These are phyloP conservation scores for Irpex sp. DNA, from an alignment of 1,284 basidiomycete species.

Conservation along the genomic window DNA sequence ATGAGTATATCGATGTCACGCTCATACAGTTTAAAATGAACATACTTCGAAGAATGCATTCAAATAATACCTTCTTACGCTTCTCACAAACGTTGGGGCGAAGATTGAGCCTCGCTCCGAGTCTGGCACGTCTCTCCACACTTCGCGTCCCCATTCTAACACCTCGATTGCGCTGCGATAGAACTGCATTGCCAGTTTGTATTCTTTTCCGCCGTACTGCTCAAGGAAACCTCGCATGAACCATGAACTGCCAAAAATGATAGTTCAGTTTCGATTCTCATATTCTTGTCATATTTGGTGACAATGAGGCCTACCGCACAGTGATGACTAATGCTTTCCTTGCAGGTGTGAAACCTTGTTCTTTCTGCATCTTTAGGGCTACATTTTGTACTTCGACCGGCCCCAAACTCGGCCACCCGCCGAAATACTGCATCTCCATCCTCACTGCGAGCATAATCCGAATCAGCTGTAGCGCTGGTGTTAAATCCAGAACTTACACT, in stretches of 20 bases:
- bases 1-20: not conserved
- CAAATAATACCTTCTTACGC: conserved; percentile 28
- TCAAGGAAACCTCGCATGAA: not conserved
- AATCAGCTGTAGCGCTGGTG: no score
- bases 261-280: not conserved
- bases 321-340: not conserved
- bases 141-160: conserved; percentile 36
- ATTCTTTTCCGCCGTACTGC: not conserved
- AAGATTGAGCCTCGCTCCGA: conserved; percentile 30
- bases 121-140: conserved; percentile 33
- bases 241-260: not conserved
- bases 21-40: not conserved
- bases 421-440: no score
- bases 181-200: not conserved
- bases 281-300: no score
- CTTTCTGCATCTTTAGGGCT: not conserved
- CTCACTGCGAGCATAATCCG: no score
- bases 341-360: not conserved
- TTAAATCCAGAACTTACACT: not conserved
- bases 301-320: not conserved
- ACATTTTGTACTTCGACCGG: not conserved
- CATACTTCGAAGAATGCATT: conserved; percentile 30
- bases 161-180: conserved; percentile 11
- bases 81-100: conserved; percentile 29
- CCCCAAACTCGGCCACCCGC: no score